Conservation (phyloP, 73 alveolate genomes). For the Paramecium caudatum region DNA sequence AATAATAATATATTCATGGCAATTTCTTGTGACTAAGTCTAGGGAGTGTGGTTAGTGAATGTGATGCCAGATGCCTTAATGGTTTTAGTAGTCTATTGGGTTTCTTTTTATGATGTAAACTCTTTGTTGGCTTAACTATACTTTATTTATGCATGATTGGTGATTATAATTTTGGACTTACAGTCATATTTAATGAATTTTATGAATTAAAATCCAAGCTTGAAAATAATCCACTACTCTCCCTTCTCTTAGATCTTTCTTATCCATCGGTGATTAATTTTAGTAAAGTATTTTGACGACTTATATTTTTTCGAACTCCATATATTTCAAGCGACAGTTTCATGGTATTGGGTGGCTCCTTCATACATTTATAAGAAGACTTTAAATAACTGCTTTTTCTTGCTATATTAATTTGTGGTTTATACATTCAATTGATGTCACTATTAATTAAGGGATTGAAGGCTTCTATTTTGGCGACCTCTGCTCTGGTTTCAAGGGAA, state of each 20-base stretch:
- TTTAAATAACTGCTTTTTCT: background rate
- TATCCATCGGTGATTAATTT: constrained; percentile 28
- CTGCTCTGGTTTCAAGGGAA: background rate
- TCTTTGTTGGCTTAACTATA: no score
- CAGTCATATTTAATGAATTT: constrained; percentile 21
- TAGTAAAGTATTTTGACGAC: constrained; percentile 11
- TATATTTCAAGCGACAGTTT: background rate
- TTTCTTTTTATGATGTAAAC: no score
- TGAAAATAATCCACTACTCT: constrained; percentile 30
- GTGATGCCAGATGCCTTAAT: no score
- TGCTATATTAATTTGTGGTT: background rate
- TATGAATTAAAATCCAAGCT: background rate
- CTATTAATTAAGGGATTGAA: background rate
- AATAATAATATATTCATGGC: no score
- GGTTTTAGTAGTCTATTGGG: no score
- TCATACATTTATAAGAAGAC: background rate
- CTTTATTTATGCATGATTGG: no score
- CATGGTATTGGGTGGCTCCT: background rate
- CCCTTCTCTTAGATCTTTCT: constrained; percentile 28
- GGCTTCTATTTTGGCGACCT: background rate
- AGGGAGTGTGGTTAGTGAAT: no score
- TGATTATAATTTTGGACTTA: no score
- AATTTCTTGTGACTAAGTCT: no score
- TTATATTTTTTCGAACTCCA: background rate
- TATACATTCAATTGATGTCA: constrained; percentile 6